These are phyloP conservation scores for Chlamydomonas reinhardtii DNA, from an alignment of 163 green algal species.

Conservation along the genomic window DNA sequence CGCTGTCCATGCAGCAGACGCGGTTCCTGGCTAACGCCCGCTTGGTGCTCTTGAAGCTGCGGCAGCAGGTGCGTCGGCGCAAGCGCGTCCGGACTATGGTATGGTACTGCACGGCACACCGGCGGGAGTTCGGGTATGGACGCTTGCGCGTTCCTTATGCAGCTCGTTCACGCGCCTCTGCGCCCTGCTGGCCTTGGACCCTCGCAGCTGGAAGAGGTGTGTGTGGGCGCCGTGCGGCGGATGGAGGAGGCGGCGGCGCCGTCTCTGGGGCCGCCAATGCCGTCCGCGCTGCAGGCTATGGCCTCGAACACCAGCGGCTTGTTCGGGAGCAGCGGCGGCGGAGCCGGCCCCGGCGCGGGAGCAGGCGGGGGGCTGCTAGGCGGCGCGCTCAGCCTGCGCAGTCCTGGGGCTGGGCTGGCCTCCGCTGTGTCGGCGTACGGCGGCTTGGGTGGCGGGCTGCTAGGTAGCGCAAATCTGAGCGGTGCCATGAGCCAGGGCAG, in stretches of 20 bases:
- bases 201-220: conserved; percentile 44
- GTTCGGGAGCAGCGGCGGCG: background rate
- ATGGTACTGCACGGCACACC: too few species aligned
- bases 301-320: background rate
- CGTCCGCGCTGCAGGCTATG: background rate
- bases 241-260: conserved; percentile 5
- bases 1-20: conserved; percentile 38
- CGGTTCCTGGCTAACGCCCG: conserved; percentile 44
- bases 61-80: background rate
- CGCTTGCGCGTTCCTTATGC: too few species aligned
- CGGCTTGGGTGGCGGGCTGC: too few species aligned
- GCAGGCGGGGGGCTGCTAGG: background rate
- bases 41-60: conserved; percentile 43
- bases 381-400: too few species aligned
- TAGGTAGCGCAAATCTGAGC: too few species aligned
- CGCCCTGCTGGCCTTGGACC: too few species aligned
- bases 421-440: too few species aligned
- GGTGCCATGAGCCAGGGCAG: background rate
- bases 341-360: background rate
- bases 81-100: too few species aligned
- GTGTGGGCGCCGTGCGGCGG: conserved; percentile 14
- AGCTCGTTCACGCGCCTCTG: too few species aligned
- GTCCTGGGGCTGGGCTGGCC: too few species aligned
- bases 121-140: too few species aligned
- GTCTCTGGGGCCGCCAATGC: background rate